Evolutionary conservation across 345 rosid genomes (phyloP).

Genomic region (Anastatica hierochuntica): DNA sequence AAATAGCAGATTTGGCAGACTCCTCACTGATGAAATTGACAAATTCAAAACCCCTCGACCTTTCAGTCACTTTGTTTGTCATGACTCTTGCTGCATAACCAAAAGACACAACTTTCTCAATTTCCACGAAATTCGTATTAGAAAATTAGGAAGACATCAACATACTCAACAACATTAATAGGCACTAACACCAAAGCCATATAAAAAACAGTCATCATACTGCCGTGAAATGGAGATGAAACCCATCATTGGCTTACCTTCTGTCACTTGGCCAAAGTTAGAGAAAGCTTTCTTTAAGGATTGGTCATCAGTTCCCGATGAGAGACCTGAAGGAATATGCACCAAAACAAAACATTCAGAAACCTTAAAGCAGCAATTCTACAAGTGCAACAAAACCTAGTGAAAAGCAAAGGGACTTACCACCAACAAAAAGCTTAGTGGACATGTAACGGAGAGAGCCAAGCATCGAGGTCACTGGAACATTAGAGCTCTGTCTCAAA

Average conservation of each 20-base stretch:
- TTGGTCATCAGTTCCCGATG: conserved; percentile 35
- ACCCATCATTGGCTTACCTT: conserved; percentile 30
- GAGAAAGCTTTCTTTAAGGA: conserved; percentile 40
- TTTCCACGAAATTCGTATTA: too few species aligned
- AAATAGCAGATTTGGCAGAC: conserved; percentile 48
- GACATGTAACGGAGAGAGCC: conserved; percentile 43
- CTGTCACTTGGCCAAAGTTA: conserved; percentile 34
- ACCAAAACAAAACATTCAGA: not conserved
- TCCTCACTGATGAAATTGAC: conserved; percentile 36
- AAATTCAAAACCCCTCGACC: conserved; percentile 67
- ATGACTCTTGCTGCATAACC: conserved; percentile 44
- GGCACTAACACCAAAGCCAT: conserved; percentile 14
- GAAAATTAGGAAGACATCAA: too few species aligned
- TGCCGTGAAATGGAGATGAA: too few species aligned
- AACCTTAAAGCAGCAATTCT: not conserved
- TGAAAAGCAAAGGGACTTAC: conserved; percentile 34
- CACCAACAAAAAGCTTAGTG: conserved; percentile 73
- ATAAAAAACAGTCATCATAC: too few species aligned
- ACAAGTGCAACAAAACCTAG: too few species aligned
- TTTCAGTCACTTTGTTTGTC: conserved; percentile 50
- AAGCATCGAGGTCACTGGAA: conserved; percentile 37
- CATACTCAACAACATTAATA: not conserved
- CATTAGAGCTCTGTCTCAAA: conserved; percentile 40
- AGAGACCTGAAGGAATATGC: conserved; percentile 28
- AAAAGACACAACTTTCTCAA: too few species aligned